phyloP scores from a whole-genome alignment of 2,329 filamentous ascomycete genomes.

The Alternaria gaisen region DNA sequence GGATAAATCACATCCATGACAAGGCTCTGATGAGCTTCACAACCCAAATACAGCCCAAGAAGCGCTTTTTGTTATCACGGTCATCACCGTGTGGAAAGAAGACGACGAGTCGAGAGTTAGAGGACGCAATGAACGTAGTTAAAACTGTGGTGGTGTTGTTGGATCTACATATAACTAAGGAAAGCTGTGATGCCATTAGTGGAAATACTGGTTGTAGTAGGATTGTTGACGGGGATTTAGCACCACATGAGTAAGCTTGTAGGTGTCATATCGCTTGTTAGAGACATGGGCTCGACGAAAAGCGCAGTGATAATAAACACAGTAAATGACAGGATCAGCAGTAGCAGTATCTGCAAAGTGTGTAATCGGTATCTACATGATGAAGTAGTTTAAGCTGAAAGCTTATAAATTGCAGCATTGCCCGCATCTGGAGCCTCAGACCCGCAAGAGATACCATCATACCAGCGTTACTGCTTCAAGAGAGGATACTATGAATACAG shows the following conservation, averaged over 20 bases:
- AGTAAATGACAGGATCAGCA: background rate
- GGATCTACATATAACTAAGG: background rate
- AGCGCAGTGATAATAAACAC: background rate
- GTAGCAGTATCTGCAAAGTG: background rate
- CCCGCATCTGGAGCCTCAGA: no score
- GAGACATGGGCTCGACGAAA: background rate
- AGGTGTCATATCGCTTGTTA: background rate
- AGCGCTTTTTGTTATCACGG: background rate
- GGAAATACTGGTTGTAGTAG: background rate
- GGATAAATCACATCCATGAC: no score
- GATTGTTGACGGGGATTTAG: background rate
- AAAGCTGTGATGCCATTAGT: background rate
- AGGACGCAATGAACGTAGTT: background rate
- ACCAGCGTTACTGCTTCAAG: no score
- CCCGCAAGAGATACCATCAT: no score
- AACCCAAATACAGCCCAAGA: background rate
- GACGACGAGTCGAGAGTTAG: background rate
- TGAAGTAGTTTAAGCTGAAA: accelerated
- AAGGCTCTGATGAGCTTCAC: no score
- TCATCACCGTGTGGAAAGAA: background rate
- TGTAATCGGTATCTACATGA: background rate
- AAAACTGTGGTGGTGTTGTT: background rate
- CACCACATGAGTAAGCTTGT: background rate
- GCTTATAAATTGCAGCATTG: no score
- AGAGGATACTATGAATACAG: background rate